Base-by-base conservation (phyloP, 495 filamentous ascomycete genomes). In the Penicillium bialowiezense region DNA sequence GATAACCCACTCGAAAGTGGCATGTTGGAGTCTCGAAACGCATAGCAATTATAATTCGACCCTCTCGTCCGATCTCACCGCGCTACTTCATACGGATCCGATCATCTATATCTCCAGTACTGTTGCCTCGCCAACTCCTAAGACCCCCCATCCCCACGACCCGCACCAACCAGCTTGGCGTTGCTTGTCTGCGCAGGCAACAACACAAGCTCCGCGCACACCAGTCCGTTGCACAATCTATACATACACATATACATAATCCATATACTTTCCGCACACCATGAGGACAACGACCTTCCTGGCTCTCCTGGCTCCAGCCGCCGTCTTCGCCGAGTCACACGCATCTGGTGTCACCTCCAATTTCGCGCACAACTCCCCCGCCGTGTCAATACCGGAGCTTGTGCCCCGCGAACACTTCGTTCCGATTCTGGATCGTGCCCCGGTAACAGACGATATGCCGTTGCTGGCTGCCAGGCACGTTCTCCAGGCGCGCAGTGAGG, bases 401-500 rank as follows among this genome's bases (percentile, higher is more conserved):
- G 26, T 21, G 18, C 28, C 35, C 3, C 45, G 44, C 6, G 45
- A 59, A 31, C 50, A 26, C 7, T 46, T 50, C 33, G 51, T 20
- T 15, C n/a, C 54, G 1, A 5, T 46, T 5, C 24, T 37, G 3
- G 58, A 54, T 3, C 19, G 17, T 15, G 39, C 41, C 26, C 19
- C 45, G 10, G 34, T 14, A 26, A 3, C 29, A 26, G 46, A 43
- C 39, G 44, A 39, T 24, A 17, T 20, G 47, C 53, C 24, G 45
- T 7, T 39, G 45, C n/a, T 48, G 13, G 18, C 45, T 29, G 26
- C 45, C 3, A 28, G 55, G 9, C 44, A 62, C 45, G 38, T 67
- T 8, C 62, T 69, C 33, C 62, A 60, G 42, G 69, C 62, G 31
- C 61, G 72, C 49, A 76, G 70, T 47, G 73, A 76, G 50, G 73